phyloP scores from a whole-genome alignment of 1,284 basidiomycete species.

The Pyrrhoderma lamaoense region DNA sequence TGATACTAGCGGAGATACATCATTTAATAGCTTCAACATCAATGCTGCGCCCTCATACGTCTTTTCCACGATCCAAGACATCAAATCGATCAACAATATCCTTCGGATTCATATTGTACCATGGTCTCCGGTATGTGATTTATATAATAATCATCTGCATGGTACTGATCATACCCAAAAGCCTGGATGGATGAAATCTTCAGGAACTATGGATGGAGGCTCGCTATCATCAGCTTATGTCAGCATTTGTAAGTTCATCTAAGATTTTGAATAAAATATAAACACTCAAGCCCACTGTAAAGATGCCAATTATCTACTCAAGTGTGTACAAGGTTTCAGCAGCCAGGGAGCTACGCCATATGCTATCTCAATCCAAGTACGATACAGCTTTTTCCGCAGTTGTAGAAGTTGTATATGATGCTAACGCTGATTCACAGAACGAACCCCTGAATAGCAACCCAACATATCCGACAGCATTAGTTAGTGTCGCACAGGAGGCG shows the following conservation, averaged over 20 bases:
- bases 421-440: slow-evolving; percentile 25
- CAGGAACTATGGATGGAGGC: slow-evolving; percentile 43
- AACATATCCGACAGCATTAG: slow-evolving; percentile 43
- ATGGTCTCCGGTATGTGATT: slow-evolving; percentile 44
- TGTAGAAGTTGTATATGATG: background rate
- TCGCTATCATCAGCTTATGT: slow-evolving; percentile 32
- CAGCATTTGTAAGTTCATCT: slow-evolving; percentile 27
- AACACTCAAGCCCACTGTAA: background rate
- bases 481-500: slow-evolving; percentile 37
- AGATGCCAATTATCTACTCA: slow-evolving; percentile 49
- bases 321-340: slow-evolving; percentile 45
- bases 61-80: slow-evolving; percentile 45
- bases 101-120: slow-evolving; percentile 39
- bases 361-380: slow-evolving; percentile 41
- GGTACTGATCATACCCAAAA: too few relatives aligned
- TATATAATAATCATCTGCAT: too few relatives aligned
- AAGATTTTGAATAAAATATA: background rate
- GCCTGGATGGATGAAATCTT: slow-evolving; percentile 52
- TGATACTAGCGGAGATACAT: slow-evolving; percentile 40
- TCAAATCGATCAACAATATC: slow-evolving; percentile 37
- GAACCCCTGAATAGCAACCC: slow-evolving; percentile 47
- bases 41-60: slow-evolving; percentile 41
- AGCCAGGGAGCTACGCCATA: slow-evolving; percentile 41
- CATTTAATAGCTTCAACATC: slow-evolving; percentile 40
- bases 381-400: background rate